phyloP scores from a whole-genome alignment of 495 filamentous ascomycete species.

The Penicillium lagena region DNA sequence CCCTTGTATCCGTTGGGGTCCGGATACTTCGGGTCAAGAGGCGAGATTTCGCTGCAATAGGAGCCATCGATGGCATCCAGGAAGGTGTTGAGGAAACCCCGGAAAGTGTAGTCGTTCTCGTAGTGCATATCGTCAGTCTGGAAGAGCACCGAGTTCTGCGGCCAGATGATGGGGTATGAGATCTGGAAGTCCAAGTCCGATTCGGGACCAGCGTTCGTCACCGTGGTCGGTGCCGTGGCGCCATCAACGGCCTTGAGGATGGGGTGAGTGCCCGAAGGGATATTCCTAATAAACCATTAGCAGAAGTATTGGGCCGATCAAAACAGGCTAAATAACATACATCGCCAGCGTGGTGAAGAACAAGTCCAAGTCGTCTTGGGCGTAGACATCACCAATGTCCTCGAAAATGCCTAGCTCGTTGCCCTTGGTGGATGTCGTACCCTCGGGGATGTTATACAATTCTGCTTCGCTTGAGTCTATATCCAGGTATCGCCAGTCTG shows the following conservation, averaged over 20 bases:
- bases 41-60: constrained; percentile 39
- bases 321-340: constrained; percentile 5
- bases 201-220: constrained; percentile 32
- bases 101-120: constrained; percentile 31
- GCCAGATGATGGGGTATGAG: constrained; percentile 48
- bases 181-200: constrained; percentile 48
- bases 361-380: constrained; percentile 51
- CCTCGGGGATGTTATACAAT: constrained; percentile 38
- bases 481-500: background rate
- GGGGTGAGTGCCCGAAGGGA: constrained; percentile 33
- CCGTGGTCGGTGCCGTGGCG: constrained; percentile 22
- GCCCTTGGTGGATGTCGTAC: constrained; percentile 23
- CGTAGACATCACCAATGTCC: constrained; percentile 32
- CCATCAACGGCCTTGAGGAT: constrained; percentile 39
- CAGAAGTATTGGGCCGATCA: background rate
- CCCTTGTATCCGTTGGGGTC: constrained; percentile 52
- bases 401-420: constrained; percentile 43
- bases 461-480: constrained; percentile 9
- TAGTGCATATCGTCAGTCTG: constrained; percentile 52
- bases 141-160: constrained; percentile 52
- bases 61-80: constrained; percentile 57
- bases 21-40: constrained; percentile 49
- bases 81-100: constrained; percentile 40
- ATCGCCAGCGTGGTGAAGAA: constrained; percentile 44
- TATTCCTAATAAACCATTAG: constrained; percentile 10